Evolutionary conservation across 176 grass and related monocot genomes (phyloP).

Genomic region (Carex parvula): DNA sequence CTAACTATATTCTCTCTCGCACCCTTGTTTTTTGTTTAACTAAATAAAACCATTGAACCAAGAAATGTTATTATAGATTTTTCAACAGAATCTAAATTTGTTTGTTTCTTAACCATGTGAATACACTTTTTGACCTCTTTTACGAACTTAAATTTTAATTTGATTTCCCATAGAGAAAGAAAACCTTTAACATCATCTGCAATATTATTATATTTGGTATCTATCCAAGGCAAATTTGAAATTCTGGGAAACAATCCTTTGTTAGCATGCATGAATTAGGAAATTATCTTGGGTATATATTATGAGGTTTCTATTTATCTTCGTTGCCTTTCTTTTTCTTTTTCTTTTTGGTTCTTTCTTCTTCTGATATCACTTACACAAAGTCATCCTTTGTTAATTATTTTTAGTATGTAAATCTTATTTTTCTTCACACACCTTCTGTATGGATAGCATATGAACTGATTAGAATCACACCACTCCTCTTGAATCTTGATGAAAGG

Average conservation of each 20-base stretch:
- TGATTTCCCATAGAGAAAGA: neutral
- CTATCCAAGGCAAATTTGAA: constrained; percentile 5
- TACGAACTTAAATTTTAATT: constrained; percentile 1
- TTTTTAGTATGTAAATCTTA: no score
- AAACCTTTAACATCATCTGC: neutral
- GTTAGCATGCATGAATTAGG: neutral
- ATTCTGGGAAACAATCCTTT: neutral
- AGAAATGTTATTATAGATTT: constrained; percentile 31
- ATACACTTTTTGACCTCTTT: neutral
- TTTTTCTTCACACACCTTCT: neutral
- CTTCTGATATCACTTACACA: neutral
- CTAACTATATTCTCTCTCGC: neutral
- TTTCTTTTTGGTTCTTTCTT: neutral
- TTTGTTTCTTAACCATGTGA: neutral
- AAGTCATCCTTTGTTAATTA: neutral
- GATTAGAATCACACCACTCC: neutral
- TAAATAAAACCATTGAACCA: constrained; percentile 42
- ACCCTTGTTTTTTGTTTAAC: constrained; percentile 37
- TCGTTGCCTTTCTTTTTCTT: neutral
- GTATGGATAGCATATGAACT: neutral
- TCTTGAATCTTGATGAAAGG: neutral
- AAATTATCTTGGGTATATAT: neutral
- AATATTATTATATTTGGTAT: neutral
- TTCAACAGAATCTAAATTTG: neutral
- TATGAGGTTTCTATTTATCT: neutral